Evolutionary conservation across 805 yeast species (phyloP).

Genomic region (Lipomyces mesembrius): DNA sequence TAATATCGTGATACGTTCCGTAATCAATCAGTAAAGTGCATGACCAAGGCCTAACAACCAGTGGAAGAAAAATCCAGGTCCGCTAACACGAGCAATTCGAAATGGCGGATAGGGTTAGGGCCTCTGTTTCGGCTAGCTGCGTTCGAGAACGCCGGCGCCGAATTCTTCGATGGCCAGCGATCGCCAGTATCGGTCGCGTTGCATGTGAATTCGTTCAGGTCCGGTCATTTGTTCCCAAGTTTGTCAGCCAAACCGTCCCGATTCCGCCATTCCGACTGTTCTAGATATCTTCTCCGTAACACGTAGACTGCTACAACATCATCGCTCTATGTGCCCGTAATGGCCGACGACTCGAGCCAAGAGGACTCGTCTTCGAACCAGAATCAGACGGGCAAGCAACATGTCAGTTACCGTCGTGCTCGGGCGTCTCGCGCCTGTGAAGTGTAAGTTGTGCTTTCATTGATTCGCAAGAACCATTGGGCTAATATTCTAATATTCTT

Average conservation of each 20-base stretch:
- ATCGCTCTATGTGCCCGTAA: neutral
- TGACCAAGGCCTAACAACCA: too few relatives aligned
- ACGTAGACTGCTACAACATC: neutral
- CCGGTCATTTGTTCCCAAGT: neutral
- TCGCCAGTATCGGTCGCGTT: neutral
- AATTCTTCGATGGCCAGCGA: neutral
- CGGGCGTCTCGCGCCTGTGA: slow-evolving; percentile 75
- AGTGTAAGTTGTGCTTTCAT: slow-evolving; percentile 55
- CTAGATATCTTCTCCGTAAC: neutral
- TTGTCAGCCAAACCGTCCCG: neutral
- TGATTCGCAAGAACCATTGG: neutral
- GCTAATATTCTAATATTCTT: neutral
- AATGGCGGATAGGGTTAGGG: too few relatives aligned
- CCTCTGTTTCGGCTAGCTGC: neutral
- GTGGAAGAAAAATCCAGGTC: too few relatives aligned
- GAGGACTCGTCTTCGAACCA: slow-evolving; percentile 26
- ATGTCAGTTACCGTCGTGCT: slow-evolving; percentile 44
- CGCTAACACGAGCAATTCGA: too few relatives aligned
- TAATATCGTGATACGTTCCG: too few relatives aligned
- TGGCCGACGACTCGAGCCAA: slow-evolving; percentile 33
- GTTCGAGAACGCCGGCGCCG: too few relatives aligned
- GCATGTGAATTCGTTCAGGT: neutral
- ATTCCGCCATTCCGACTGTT: neutral
- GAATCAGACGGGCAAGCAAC: slow-evolving; percentile 18
- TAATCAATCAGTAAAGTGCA: too few relatives aligned